These are phyloP conservation scores for Lactuca saligna DNA, from an alignment of 129 eudicot genomes.

Conservation along the genomic window DNA sequence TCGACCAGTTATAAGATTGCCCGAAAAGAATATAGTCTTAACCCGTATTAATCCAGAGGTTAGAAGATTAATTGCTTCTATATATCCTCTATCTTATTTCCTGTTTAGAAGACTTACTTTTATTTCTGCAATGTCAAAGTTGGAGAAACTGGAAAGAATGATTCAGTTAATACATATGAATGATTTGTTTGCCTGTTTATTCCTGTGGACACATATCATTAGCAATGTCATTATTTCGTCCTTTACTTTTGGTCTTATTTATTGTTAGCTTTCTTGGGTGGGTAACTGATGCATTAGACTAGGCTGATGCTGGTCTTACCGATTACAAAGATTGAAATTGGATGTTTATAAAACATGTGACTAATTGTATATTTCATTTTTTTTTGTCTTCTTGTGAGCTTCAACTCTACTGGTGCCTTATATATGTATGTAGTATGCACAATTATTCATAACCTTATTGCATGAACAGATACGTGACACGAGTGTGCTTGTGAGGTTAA, in stretches of 20 bases:
- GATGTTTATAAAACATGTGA: neutral
- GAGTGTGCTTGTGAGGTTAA: constrained; percentile 86
- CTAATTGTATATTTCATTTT: constrained; percentile 6
- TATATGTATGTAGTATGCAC: neutral
- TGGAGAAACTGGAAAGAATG: constrained; percentile 7
- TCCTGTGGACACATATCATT: neutral
- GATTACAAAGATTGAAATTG: no score
- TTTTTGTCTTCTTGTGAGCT: constrained; percentile 10
- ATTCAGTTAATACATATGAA: neutral
- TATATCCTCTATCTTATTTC: constrained; percentile 11
- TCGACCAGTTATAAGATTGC: constrained; percentile 85
- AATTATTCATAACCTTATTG: constrained; percentile 10
- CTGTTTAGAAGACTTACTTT: constrained; percentile 6
- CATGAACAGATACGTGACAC: constrained; percentile 87
- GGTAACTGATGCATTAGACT: no score
- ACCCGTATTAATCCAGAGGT: constrained; percentile 99
- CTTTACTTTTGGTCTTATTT: neutral
- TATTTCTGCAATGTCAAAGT: constrained; percentile 1
- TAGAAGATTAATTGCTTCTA: constrained; percentile 26
- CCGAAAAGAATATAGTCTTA: constrained; percentile 74
- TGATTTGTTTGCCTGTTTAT: no score
- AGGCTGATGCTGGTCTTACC: no score
- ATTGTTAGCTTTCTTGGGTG: neutral
- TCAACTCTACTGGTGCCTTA: neutral
- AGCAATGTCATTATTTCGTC: constrained; percentile 9